phyloP scores from a whole-genome alignment of 306 rosid genomes.

The Begonia peltatifolia region DNA sequence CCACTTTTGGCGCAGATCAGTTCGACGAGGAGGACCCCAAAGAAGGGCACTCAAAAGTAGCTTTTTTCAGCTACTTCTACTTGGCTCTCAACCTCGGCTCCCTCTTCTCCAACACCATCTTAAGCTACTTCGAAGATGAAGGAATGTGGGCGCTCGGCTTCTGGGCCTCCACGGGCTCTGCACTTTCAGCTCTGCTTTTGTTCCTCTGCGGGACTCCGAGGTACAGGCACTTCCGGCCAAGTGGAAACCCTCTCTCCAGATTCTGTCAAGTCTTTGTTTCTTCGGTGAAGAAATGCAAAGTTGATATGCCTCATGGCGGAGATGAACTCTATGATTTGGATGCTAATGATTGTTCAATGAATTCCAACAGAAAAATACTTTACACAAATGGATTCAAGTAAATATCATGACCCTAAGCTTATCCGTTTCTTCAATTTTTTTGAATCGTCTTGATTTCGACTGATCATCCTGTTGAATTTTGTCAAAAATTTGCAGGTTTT shows the following conservation, averaged over 20 bases:
- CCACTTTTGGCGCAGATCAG: constrained; percentile 95
- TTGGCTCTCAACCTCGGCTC: constrained; percentile 82
- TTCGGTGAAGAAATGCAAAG: constrained; percentile 50
- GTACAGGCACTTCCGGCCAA: constrained; percentile 84
- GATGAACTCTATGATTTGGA: constrained; percentile 31
- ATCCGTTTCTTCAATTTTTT: too few relatives aligned
- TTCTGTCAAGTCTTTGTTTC: constrained; percentile 74
- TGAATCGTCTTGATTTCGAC: too few relatives aligned
- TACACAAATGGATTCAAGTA: constrained; percentile 95
- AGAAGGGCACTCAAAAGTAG: constrained; percentile 67
- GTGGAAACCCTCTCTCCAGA: constrained; percentile 88
- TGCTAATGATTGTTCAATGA: constrained; percentile 27
- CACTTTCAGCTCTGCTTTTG: constrained; percentile 62
- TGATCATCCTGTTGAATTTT: too few relatives aligned
- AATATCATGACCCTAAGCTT: constrained; percentile 8
- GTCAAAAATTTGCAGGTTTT: constrained; percentile 36
- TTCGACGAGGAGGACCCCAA: constrained; percentile 65
- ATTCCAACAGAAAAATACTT: constrained; percentile 55
- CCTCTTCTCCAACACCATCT: constrained; percentile 88
- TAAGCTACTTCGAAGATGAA: constrained; percentile 75
- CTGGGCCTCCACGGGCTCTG: constrained; percentile 75
- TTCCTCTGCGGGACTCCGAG: constrained; percentile 64
- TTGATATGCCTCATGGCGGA: constrained; percentile 41
- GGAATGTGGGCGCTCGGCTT: constrained; percentile 93
- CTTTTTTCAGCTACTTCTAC: constrained; percentile 97